Evolutionary conservation across 2,329 filamentous ascomycete genomes (phyloP), one percentile per base, ranked within the genome.

Genomic region (Plectosphaerella cucumerina): DNA sequence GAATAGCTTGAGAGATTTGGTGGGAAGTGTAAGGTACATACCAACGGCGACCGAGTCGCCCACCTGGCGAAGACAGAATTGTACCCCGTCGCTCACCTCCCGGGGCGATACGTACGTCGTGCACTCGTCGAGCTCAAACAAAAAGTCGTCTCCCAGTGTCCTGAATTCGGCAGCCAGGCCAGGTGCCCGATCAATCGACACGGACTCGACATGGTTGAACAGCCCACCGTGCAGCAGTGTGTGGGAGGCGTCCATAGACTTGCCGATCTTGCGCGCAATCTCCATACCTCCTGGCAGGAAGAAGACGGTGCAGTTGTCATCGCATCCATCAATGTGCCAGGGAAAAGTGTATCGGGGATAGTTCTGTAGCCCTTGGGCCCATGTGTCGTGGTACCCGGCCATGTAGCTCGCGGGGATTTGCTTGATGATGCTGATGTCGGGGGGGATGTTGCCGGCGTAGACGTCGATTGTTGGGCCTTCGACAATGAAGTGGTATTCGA

Each of bases 51-150:
- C 47, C 3, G 55, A 55, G 1, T 52, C 33, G 11, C 52, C 53
- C 12, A 54, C 41, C 18, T 60, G 58, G 12, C 50, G 52, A 10
- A 56, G 47, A 42, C 58, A 60, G 31, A 60, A 35, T 39, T 59
- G 56, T 20, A 60, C 31, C 2, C 53, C 56, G 23, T 60, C 56
- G 44, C 50, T 51, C 18, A 52, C 21, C 6, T 54, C 43, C 15
- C 47, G 14, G 6, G 49, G 51, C 3, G 51, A 37, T 11, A 53
- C 52, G 11, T 56, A 59, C 0, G 59, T 37, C 9, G 22, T 47
- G 48, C 59, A 60, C 11, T 41, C 42, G 1, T 46, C 21, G 3
- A 53, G 23, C 23, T 59, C 47, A 22, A 58, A 59, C 8, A 34
- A 14, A 10, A 56, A 31, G 2, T 43, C 48, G 2, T 23, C 34